Percentiles rank a stretch among this genome's conserved stretches.
These are phyloP conservation scores for Penicillium ochrochloron DNA, from an alignment of 495 filamentous ascomycete genomes.

Conservation along the genomic window DNA sequence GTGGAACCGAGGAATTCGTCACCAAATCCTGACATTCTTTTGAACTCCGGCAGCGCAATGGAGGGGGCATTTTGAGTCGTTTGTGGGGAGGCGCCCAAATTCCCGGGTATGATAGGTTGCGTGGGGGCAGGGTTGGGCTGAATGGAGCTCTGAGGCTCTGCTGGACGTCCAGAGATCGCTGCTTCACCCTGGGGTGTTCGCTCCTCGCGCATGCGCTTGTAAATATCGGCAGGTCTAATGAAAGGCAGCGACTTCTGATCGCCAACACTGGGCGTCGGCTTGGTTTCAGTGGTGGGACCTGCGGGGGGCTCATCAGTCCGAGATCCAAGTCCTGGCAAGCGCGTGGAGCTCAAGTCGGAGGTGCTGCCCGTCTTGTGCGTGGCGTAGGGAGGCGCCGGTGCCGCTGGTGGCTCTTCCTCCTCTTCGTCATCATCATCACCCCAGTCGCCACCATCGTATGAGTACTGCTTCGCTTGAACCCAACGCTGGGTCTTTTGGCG, in stretches of 20 bases:
- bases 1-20: conserved; percentile 40
- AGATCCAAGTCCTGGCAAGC: conserved; percentile 26
- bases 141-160: background rate
- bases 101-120: background rate
- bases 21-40: conserved; percentile 68
- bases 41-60: conserved; percentile 61
- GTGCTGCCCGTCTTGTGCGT: conserved; percentile 43
- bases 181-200: conserved; percentile 42
- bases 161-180: conserved; percentile 14
- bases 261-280: conserved; percentile 34
- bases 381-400: conserved; percentile 42
- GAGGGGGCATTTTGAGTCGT: conserved; percentile 22
- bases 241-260: conserved; percentile 62
- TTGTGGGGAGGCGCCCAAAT: conserved; percentile 8
- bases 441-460: conserved; percentile 95
- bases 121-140: background rate
- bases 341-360: conserved; percentile 31
- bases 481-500: conserved; percentile 92
- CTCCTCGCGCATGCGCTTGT: conserved; percentile 73
- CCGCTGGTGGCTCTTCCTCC: conserved; percentile 54
- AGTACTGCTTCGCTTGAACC: conserved; percentile 85
- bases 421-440: conserved; percentile 84
- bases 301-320: conserved; percentile 22
- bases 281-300: conserved; percentile 23
- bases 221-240: conserved; percentile 78